Percentiles rank a stretch among this genome's conserved stretches.
Evolutionary conservation across 192 early-diverging fungal genomes (phyloP).

Genomic region (Backusella westeae): DNA sequence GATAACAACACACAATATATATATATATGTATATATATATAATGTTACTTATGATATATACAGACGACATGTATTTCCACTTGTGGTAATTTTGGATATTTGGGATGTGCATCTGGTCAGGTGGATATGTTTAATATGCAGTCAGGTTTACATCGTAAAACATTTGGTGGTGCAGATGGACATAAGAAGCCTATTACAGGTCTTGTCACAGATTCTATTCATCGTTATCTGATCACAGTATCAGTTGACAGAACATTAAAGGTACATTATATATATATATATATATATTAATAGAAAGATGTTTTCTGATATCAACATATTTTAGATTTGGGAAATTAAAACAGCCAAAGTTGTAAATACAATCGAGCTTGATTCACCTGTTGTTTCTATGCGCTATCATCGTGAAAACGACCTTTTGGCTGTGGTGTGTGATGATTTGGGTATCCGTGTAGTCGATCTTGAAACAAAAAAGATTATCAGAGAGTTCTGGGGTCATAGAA

Average conservation of each 20-base stretch:
- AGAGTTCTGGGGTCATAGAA: slow-evolving; percentile 85
- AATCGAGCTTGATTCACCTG: slow-evolving; percentile 63
- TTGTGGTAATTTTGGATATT: slow-evolving; percentile 94
- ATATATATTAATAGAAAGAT: not conserved
- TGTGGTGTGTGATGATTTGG: slow-evolving; percentile 81
- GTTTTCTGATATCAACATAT: not conserved
- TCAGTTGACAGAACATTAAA: slow-evolving; percentile 83
- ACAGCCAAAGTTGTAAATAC: slow-evolving; percentile 58
- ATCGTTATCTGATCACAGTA: slow-evolving; percentile 67
- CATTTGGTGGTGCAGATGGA: slow-evolving; percentile 55
- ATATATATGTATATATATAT: not conserved
- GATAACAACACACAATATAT: not conserved
- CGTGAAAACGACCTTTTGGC: slow-evolving; percentile 78
- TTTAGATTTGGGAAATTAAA: slow-evolving; percentile 82
- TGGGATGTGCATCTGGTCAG: slow-evolving; percentile 72
- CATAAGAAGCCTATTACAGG: slow-evolving; percentile 85
- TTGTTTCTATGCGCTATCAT: slow-evolving; percentile 62
- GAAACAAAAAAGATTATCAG: slow-evolving; percentile 81
- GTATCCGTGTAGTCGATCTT: slow-evolving; percentile 85
- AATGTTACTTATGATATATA: no score
- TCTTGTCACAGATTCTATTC: slow-evolving; percentile 72
- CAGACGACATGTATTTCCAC: slow-evolving; percentile 70
- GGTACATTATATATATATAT: slow-evolving; percentile 35
- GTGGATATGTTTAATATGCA: slow-evolving; percentile 97
- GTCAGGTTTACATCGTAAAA: slow-evolving; percentile 75